These are phyloP conservation scores for Alternaria brassicicola DNA, from an alignment of 2,329 filamentous ascomycete genomes.

Conservation along the genomic window DNA sequence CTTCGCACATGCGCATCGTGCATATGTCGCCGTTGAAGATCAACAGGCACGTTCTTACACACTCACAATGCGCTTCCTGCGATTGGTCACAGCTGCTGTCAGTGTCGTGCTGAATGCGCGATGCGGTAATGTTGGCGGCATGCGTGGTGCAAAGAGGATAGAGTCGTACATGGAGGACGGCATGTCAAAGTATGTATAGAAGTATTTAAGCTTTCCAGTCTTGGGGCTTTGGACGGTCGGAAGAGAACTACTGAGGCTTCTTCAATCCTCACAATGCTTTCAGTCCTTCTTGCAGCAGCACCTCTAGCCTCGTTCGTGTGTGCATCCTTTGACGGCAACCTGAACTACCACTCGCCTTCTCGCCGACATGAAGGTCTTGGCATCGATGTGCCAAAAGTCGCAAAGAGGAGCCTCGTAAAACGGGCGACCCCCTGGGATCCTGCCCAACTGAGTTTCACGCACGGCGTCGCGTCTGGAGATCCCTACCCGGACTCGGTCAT, in stretches of 20 bases:
- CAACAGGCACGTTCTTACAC: slow-evolving; percentile 15
- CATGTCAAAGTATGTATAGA: background rate
- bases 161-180: background rate
- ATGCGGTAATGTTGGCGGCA: background rate
- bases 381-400: slow-evolving; percentile 65
- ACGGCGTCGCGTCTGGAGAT: slow-evolving; percentile 57
- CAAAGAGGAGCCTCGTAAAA: slow-evolving; percentile 54
- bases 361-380: slow-evolving; percentile 67
- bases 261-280: slow-evolving; percentile 17
- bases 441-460: slow-evolving; percentile 41
- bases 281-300: slow-evolving; percentile 19
- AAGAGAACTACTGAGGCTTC: background rate
- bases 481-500: slow-evolving; percentile 52
- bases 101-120: background rate
- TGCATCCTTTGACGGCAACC: slow-evolving; percentile 52
- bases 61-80: slow-evolving; percentile 7
- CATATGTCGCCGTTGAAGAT: slow-evolving; percentile 17
- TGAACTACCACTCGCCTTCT: slow-evolving; percentile 72
- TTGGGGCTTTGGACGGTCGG: background rate
- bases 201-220: slow-evolving; percentile 5
- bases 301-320: slow-evolving; percentile 22
- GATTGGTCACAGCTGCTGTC: slow-evolving; percentile 7
- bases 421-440: slow-evolving; percentile 47
- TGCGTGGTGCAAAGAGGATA: background rate
- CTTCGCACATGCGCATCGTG: slow-evolving; percentile 19